Percentiles rank a stretch among this genome's conserved stretches.
Conservation (phyloP, 2,329 filamentous ascomycete species). For the Moelleriella libera region DNA sequence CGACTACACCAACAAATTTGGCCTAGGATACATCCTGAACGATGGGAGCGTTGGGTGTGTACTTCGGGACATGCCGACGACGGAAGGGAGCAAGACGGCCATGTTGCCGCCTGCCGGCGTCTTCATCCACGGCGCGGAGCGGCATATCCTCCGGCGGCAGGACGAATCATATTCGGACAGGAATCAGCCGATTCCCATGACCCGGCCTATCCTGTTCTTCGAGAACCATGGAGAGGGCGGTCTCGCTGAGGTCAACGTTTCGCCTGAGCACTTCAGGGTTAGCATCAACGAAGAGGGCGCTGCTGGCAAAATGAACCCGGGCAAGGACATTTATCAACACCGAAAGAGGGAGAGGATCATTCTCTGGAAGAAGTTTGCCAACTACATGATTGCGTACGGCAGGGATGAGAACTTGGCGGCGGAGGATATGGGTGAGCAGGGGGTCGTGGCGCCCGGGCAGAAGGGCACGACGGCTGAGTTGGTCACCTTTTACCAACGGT, state of each 20-base stretch:
- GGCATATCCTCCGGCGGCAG: conserved; percentile 49
- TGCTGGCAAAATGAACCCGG: conserved; percentile 44
- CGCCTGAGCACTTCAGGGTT: conserved; percentile 46
- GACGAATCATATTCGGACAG: conserved; percentile 41
- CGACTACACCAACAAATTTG: conserved; percentile 79
- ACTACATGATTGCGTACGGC: conserved; percentile 62
- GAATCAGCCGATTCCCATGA: conserved; percentile 50
- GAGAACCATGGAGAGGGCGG: conserved; percentile 55
- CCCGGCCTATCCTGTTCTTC: conserved; percentile 53
- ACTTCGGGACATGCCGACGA: conserved; percentile 39
- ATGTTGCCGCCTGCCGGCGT: conserved; percentile 56
- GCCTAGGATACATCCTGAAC: conserved; percentile 70
- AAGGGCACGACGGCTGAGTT: conserved; percentile 34
- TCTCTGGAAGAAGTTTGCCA: conserved; percentile 60
- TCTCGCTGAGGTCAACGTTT: conserved; percentile 47
- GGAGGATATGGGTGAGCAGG: conserved; percentile 29
- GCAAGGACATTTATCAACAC: conserved; percentile 51
- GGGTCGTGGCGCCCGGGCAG: conserved; percentile 22
- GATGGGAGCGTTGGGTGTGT: conserved; percentile 69
- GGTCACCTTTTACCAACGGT: conserved; percentile 69
- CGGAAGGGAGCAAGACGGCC: conserved; percentile 32
- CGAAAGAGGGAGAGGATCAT: conserved; percentile 52
- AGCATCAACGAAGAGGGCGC: conserved; percentile 41
- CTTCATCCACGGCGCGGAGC: conserved; percentile 56
- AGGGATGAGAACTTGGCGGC: conserved; percentile 47